Evolutionary conservation across 31 red algal genomes (phyloP).

Genomic region (Asparagopsis taxiformis): DNA sequence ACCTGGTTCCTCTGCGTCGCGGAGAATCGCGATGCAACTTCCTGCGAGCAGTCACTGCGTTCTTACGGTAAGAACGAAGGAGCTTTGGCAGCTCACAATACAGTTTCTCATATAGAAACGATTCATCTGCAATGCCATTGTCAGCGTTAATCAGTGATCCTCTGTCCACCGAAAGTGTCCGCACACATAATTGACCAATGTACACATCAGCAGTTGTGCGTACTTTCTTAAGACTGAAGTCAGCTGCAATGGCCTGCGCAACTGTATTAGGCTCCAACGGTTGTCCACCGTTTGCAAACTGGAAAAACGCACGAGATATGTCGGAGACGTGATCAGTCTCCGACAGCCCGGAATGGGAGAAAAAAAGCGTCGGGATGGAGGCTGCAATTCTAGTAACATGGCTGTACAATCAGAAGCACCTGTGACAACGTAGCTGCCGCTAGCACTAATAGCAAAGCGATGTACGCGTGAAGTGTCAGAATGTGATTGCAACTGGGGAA

Average conservation of each 20-base stretch:
- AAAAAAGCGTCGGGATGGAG: not conserved
- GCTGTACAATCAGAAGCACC: not conserved
- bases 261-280: not conserved
- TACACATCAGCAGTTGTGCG: not conserved
- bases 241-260: not conserved
- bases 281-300: not conserved
- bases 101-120: not conserved
- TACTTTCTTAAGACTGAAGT: not conserved
- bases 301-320: not conserved
- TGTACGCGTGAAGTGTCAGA: not conserved
- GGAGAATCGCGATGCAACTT: not conserved
- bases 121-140: not conserved
- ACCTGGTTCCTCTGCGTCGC: not conserved
- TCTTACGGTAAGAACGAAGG: not conserved
- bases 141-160: not conserved
- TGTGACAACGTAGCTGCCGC: not conserved
- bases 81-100: not conserved
- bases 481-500: not conserved
- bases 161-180: not conserved
- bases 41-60: no score
- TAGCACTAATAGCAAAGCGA: not conserved
- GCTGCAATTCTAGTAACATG: not conserved
- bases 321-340: not conserved
- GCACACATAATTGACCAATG: not conserved
- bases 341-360: not conserved